Evolutionary conservation across 2,329 filamentous ascomycete species (phyloP), one percentile per base, ranked within the genome.

Genomic region (Ceratocystiopsis brevicomis): DNA sequence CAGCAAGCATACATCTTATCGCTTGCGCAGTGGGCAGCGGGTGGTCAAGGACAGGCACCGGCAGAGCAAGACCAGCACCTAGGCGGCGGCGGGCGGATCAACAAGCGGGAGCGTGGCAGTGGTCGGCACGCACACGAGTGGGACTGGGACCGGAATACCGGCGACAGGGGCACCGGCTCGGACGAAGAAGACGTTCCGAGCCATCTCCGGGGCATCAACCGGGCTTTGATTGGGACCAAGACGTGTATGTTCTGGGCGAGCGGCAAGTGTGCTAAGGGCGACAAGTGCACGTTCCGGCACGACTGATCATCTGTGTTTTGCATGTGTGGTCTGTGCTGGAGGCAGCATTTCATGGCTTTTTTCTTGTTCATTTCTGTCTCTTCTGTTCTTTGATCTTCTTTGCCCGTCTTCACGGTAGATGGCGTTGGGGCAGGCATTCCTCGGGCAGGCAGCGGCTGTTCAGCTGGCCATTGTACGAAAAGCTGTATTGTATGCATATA

Each of bases 231-330:
- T 40, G 73, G 76, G 44, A 80, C 77, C 38, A 76, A 80, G 53
- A 68, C 77, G 6, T 84, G 80, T 57, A 69, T 69, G 17, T 85
- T 82, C 57, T 84, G 67, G 65, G 67, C 72, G 45, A 72, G 80
- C 54, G 79, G 79, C 14, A 77, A 76, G 54, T 84, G 80, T 59
- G 73, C 72, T 8, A 78, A 82, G 55, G 80, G 80, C 18, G 76
- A 79, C 34, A 75, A 76, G 53, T 84, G 80, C 61, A 83, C 79
- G 2, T 85, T 79, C 57, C 68, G 78, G 44, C 80, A 85, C 54
- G 76, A 81, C 37, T 60, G 41, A 43, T 30, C 2, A 6, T 30
- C 25, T 30, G 25, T 9, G 10, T 30, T 30, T 6, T 30, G 25
- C 25, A 10, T 6, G 6, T 6, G 25, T 30, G 5, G 2, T 30